Evolutionary conservation across 345 rosid species (phyloP), one percentile per base, ranked within the genome.

Genomic region (Pelargonium nanum): DNA sequence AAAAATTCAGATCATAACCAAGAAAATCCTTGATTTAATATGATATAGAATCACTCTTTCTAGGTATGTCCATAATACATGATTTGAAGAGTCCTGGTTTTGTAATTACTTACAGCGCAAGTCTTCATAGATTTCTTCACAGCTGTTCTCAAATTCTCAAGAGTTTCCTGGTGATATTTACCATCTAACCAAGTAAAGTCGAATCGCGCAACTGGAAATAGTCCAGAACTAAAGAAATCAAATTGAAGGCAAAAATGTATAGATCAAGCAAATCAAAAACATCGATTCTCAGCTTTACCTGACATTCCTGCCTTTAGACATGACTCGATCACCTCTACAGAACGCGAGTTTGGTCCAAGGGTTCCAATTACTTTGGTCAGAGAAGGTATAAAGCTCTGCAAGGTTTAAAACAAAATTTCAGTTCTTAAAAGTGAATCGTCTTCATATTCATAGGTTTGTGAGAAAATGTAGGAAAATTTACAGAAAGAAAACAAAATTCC

Each of bases 231-330:
- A 15, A 25, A 63, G 59, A 34, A 21, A 22, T 25, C n/a, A 53
- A 13, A 6, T 24, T 59, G 19, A 4, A 1, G 21, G 13, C 9
- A 19, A 56, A 2, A 28, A 19, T 9, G 6, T 20, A 9, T 2
- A 19, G 20, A 17, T n/a, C 22, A 6, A 62, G 32, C 1, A 19
- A 28, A 26, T 10, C 25, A 2, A 15, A 19, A 30, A 19, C 54
- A 45, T 2, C 26, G 17, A 7, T 24, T 16, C 12, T 4, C 19
- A 20, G 20, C 2, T 2, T 23, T 48, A 71, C 79, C 73, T 19
- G 79, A 75, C 79, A 75, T 71, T 57, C 79, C 79, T 0, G 76
- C 70, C 26, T 62, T 71, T 10, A 71, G 71, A 53, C 79, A 75
- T 26, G 70, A 73, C 57, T 65, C 73, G 26, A 75, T 68, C 4